Evolutionary conservation across 495 filamentous ascomycete genomes (phyloP).

Genomic region (Hyphodiscus hymeniophilus): DNA sequence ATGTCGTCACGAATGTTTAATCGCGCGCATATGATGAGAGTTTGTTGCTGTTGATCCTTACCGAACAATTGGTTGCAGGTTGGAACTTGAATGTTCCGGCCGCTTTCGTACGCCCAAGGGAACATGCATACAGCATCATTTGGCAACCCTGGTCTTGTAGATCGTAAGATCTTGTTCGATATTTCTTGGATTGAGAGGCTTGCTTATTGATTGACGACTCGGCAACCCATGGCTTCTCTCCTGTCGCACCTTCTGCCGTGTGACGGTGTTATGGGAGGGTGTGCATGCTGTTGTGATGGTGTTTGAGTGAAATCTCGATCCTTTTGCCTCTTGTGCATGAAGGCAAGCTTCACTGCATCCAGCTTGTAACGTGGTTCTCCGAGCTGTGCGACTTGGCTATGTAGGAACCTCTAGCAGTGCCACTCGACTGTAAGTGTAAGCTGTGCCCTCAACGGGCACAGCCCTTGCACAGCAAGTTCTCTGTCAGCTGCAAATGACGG

Average conservation of each 20-base stretch:
- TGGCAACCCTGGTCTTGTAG: too few relatives aligned
- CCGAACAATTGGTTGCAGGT: neutral
- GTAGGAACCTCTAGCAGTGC: neutral
- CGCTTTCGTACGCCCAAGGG: too few relatives aligned
- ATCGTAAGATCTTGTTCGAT: neutral
- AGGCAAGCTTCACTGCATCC: neutral
- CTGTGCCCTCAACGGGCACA: neutral
- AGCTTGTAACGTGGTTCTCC: neutral
- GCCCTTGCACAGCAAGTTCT: conserved; percentile 7
- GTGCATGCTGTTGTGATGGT: neutral
- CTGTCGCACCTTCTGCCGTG: neutral
- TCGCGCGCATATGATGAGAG: conserved; percentile 8
- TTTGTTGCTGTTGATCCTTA: neutral
- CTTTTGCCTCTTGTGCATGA: neutral
- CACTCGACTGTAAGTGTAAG: neutral
- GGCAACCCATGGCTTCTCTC: neutral
- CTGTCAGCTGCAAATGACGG: conserved; percentile 6
- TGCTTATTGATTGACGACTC: neutral
- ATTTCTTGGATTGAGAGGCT: neutral
- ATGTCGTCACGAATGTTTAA: conserved; percentile 5
- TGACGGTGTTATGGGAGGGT: conserved; percentile 1
- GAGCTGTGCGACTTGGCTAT: neutral
- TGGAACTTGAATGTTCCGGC: neutral
- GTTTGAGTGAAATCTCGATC: neutral
- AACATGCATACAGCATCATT: too few relatives aligned